Evolutionary conservation across 176 grass and related monocot genomes (phyloP), one percentile per base, ranked within the genome.

Genomic region (Eleusine coracana): DNA sequence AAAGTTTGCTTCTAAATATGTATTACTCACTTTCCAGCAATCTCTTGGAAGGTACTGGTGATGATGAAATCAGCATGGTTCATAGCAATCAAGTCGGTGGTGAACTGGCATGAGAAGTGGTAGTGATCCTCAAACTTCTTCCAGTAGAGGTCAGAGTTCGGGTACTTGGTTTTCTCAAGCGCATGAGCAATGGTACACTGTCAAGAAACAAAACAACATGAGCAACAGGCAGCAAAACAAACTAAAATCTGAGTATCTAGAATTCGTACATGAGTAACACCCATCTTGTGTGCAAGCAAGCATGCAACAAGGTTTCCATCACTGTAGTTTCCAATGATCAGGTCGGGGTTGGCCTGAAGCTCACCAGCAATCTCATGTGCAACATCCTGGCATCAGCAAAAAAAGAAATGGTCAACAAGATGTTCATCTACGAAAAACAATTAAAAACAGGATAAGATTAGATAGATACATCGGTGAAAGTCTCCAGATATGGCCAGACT

Each of bases 21-120:
- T 5, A 44, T 70, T 39, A 70, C 96, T 94, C 93, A 73, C 96
- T 94, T 99, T 93, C 96, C 96, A 21, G 96, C 93, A 72, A 99
- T 99, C 82, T 99, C 96, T 80, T 99, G 96, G 89, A 96, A 99
- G 27, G 96, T 99, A 76, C 93, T 95, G 37, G 96, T 99, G 74
- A 99, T 96, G 77, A 99, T 99, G 89, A 99, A 99, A 76, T 99
- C 96, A 2, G 96, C 96, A 49, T 99, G 96, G 78, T 99, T 99
- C 96, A 99, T 99, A 0, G 96, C 96, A 15, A 99, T 94, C 83
- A 99, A 84, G 80, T 99, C 96, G 31, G 96, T 94, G 0, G 96
- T 99, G 85, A 99, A 99, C 66, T 99, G 96, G 89, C 96, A 99
- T 18, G 96, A 99, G 89, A 99, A 99, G 74, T 99, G 96, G 78